Conservation (phyloP, 176 grass and related monocot species). For the Metroxylon sagu region DNA sequence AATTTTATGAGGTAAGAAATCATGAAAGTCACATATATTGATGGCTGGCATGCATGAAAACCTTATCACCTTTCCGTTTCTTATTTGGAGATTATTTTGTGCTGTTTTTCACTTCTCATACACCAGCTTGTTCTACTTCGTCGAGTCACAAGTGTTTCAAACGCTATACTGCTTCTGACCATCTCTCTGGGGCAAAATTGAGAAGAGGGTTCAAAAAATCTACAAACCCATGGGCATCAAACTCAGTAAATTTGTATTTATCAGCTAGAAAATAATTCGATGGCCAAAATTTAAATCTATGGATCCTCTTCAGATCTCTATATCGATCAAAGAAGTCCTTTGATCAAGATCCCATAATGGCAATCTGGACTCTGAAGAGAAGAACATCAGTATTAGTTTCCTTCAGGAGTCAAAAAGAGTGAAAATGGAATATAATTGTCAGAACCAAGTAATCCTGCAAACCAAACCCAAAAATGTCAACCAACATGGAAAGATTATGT, state of each 20-base stretch:
- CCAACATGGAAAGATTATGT: neutral
- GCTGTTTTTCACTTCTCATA: too few relatives aligned
- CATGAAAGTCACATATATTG: too few relatives aligned
- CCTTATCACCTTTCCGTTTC: too few relatives aligned
- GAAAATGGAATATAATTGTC: conserved; percentile 42
- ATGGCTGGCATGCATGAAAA: too few relatives aligned
- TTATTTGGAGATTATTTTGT: too few relatives aligned
- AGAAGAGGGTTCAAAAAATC: conserved; percentile 69
- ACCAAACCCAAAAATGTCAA: neutral
- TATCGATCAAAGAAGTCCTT: conserved; percentile 71
- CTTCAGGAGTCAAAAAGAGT: too few relatives aligned
- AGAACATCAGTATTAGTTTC: conserved; percentile 15
- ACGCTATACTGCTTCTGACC: conserved; percentile 54
- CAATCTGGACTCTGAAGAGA: conserved; percentile 35
- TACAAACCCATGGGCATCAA: conserved; percentile 30
- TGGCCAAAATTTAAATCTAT: conserved; percentile 56
- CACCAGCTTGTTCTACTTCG: conserved; percentile 4
- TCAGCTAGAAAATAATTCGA: conserved; percentile 49
- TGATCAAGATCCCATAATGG: conserved; percentile 47
- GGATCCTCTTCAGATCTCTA: conserved; percentile 73
- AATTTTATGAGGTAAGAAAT: too few relatives aligned
- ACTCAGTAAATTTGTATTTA: conserved; percentile 51
- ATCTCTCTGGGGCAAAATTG: conserved; percentile 56
- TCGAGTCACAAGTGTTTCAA: conserved; percentile 54
- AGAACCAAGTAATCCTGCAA: conserved; percentile 79